phyloP scores from a whole-genome alignment of 345 rosid genomes.

The Brassica juncea region DNA sequence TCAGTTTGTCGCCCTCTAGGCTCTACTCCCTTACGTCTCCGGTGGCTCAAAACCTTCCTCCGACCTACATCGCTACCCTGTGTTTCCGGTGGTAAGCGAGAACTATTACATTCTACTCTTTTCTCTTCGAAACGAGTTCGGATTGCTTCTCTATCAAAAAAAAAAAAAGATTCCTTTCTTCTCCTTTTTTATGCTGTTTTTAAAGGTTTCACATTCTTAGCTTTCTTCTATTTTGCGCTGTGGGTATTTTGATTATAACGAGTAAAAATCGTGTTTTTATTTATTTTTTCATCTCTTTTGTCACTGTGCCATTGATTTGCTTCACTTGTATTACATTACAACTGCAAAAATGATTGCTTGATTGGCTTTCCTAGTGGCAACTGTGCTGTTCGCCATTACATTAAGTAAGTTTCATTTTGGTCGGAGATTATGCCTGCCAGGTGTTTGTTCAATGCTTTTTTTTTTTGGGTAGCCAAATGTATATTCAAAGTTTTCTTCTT shows the following conservation, averaged over 20 bases:
- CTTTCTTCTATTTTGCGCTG: slow-evolving; percentile 9
- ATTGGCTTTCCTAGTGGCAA: slow-evolving; percentile 5
- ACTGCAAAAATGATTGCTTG: not conserved
- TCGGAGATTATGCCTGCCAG: slow-evolving; percentile 5
- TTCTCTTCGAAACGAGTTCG: slow-evolving; percentile 17
- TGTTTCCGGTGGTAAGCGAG: slow-evolving; percentile 11
- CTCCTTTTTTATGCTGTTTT: not conserved
- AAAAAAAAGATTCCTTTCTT: not conserved
- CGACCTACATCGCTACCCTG: not conserved
- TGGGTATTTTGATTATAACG: not conserved
- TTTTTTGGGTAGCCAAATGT: not conserved
- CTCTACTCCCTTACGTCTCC: not conserved
- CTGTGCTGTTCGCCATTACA: not conserved
- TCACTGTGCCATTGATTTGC: slow-evolving; percentile 27
- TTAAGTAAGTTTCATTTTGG: not conserved
- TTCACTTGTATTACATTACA: not conserved
- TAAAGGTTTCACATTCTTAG: slow-evolving; percentile 11
- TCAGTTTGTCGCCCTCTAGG: not conserved
- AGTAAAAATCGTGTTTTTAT: not conserved
- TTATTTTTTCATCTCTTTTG: not conserved
- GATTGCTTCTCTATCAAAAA: not conserved
- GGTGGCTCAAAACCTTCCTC: slow-evolving; percentile 8
- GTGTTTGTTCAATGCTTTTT: slow-evolving; percentile 12
- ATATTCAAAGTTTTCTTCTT: slow-evolving; percentile 1
- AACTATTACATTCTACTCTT: slow-evolving; percentile 17